phyloP scores from a whole-genome alignment of 1,284 basidiomycete genomes.

The Fomitopsis betulina region DNA sequence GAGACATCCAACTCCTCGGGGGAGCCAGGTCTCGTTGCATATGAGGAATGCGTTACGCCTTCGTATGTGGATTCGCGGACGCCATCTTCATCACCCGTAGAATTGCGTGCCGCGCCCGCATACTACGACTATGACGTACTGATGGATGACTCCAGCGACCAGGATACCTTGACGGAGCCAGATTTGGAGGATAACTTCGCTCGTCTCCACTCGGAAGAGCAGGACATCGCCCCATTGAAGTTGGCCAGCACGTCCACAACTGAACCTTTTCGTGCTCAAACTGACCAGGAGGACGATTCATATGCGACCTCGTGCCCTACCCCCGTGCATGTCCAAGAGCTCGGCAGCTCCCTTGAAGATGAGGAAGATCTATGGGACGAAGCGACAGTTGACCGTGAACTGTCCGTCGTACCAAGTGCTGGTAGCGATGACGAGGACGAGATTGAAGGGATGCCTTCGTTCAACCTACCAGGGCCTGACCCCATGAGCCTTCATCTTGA shows the following conservation, averaged over 20 bases:
- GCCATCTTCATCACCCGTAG: neutral
- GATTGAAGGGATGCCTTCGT: neutral
- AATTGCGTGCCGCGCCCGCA: neutral
- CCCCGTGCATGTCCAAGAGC: neutral
- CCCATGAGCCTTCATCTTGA: constrained; percentile 19
- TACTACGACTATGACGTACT: neutral
- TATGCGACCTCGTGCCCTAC: too few species aligned
- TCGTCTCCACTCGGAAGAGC: neutral
- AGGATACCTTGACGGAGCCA: neutral
- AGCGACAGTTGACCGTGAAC: neutral
- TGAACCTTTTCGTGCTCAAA: neutral
- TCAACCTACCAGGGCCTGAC: constrained; percentile 4
- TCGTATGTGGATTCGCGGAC: neutral
- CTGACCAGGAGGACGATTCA: neutral
- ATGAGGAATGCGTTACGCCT: too few species aligned
- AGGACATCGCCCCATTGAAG: neutral
- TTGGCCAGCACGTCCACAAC: neutral
- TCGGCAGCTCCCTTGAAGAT: neutral
- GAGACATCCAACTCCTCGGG: too few species aligned
- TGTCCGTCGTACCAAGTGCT: neutral
- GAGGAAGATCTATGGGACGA: neutral
- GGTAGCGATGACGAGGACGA: constrained; percentile 7
- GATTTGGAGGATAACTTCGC: neutral
- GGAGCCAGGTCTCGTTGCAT: too few species aligned
- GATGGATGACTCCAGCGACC: neutral